phyloP scores from a whole-genome alignment of 352 stramenopile genomes.

The Pythium phragmitis region DNA sequence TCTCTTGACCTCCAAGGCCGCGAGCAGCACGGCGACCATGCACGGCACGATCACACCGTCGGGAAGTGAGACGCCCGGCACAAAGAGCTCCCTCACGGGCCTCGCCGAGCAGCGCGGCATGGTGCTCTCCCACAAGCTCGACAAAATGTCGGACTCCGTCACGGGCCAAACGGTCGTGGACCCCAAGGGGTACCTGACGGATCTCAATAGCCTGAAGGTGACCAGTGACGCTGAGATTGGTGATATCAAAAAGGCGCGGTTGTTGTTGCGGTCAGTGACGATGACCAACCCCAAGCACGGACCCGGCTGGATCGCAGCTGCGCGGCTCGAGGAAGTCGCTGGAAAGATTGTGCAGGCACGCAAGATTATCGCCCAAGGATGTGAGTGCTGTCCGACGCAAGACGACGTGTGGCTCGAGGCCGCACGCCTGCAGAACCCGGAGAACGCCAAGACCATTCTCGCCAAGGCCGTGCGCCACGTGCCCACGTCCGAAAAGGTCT shows the following conservation, averaged over 20 bases:
- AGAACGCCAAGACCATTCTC: slow-evolving; percentile 97
- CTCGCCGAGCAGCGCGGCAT: slow-evolving; percentile 91
- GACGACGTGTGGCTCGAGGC: slow-evolving; percentile 99
- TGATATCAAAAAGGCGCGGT: slow-evolving; percentile 98
- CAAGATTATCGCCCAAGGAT: slow-evolving; percentile 98
- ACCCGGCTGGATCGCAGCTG: slow-evolving; percentile 97
- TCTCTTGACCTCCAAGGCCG: slow-evolving; percentile 72
- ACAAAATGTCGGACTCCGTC: slow-evolving; percentile 97
- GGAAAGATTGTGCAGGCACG: slow-evolving; percentile 95
- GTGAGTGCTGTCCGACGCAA: slow-evolving; percentile 93
- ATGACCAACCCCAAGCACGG: slow-evolving; percentile 99
- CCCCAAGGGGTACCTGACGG: slow-evolving; percentile 98
- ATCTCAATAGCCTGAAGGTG: slow-evolving; percentile 94
- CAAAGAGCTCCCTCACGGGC: slow-evolving; percentile 79
- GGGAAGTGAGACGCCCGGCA: slow-evolving; percentile 44
- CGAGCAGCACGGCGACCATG: slow-evolving; percentile 26
- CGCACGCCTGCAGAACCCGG: slow-evolving; percentile 91
- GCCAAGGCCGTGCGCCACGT: slow-evolving; percentile 94
- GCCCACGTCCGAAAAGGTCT: slow-evolving; percentile 95
- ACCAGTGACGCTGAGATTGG: slow-evolving; percentile 94
- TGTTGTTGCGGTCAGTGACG: slow-evolving; percentile 95
- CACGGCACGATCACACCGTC: slow-evolving; percentile 58
- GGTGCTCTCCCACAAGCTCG: slow-evolving; percentile 94
- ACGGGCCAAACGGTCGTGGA: slow-evolving; percentile 97
- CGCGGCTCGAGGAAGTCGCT: slow-evolving; percentile 97